Conservation (phyloP, 2,329 filamentous ascomycete genomes). For the Bipolaris zeicola region DNA sequence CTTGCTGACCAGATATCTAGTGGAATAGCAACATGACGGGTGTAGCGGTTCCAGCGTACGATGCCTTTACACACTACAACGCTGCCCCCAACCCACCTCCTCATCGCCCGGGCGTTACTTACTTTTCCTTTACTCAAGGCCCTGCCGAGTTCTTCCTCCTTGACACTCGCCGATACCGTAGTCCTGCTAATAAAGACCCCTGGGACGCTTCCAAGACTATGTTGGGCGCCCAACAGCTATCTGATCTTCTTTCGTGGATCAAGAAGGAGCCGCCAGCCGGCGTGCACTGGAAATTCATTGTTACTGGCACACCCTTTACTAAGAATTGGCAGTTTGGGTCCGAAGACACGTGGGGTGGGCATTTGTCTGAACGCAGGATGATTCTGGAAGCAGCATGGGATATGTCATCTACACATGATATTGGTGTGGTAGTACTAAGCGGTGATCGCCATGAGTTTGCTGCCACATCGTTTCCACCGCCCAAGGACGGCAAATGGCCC, state of each 20-base stretch:
- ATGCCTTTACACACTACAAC: slow-evolving; percentile 88
- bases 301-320: slow-evolving; percentile 90
- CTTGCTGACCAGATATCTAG: slow-evolving; percentile 8
- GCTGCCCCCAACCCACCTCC: slow-evolving; percentile 79
- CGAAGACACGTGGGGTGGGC: slow-evolving; percentile 93
- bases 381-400: slow-evolving; percentile 94
- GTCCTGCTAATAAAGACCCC: slow-evolving; percentile 65
- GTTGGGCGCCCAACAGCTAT: slow-evolving; percentile 79
- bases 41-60: slow-evolving; percentile 77
- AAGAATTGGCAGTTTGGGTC: slow-evolving; percentile 95
- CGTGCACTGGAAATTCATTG: slow-evolving; percentile 91
- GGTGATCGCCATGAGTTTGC: slow-evolving; percentile 98
- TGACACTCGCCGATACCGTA: slow-evolving; percentile 88
- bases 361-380: slow-evolving; percentile 75
- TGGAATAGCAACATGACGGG: slow-evolving; percentile 84
- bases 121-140: slow-evolving; percentile 87
- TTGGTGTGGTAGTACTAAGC: slow-evolving; percentile 81
- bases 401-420: slow-evolving; percentile 69
- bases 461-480: slow-evolving; percentile 74
- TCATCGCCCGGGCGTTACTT: slow-evolving; percentile 70
- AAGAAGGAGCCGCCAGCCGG: slow-evolving; percentile 72
- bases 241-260: slow-evolving; percentile 80
- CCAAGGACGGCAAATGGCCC: slow-evolving; percentile 64
- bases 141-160: slow-evolving; percentile 94
- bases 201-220: slow-evolving; percentile 77